phyloP scores from a whole-genome alignment of 306 rosid genomes.

The Pyrus pyrifolia region DNA sequence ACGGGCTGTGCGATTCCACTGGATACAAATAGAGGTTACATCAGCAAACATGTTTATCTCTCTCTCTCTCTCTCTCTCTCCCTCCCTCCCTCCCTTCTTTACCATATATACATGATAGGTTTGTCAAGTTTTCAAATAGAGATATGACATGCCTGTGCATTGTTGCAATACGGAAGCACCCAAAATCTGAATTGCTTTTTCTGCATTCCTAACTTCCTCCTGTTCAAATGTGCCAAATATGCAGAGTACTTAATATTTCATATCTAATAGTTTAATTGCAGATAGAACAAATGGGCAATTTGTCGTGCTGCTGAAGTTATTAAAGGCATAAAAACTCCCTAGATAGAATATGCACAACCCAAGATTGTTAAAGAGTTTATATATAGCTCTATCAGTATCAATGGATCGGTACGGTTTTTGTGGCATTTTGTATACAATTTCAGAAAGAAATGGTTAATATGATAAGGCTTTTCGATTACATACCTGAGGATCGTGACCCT shows the following conservation, averaged over 20 bases:
- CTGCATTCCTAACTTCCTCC: constrained; percentile 82
- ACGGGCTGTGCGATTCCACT: constrained; percentile 82
- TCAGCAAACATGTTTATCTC: neutral
- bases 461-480: constrained; percentile 7
- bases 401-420: neutral
- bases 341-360: neutral
- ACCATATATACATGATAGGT: neutral
- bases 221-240: constrained; percentile 19
- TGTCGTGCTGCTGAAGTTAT: neutral
- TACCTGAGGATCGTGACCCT: constrained; percentile 84
- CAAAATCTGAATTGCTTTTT: constrained; percentile 66
- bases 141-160: constrained; percentile 48
- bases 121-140: neutral
- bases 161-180: constrained; percentile 69
- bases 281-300: neutral
- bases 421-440: neutral
- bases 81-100: neutral
- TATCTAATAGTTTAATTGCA: neutral
- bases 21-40: constrained; percentile 7
- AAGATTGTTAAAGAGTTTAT: neutral
- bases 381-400: neutral
- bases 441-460: neutral
- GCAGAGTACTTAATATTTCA: constrained; percentile 3
- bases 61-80: no score
- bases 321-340: neutral